phyloP scores from a whole-genome alignment of 2,329 filamentous ascomycete genomes.

The Paraphaeosphaeria sporulosa region DNA sequence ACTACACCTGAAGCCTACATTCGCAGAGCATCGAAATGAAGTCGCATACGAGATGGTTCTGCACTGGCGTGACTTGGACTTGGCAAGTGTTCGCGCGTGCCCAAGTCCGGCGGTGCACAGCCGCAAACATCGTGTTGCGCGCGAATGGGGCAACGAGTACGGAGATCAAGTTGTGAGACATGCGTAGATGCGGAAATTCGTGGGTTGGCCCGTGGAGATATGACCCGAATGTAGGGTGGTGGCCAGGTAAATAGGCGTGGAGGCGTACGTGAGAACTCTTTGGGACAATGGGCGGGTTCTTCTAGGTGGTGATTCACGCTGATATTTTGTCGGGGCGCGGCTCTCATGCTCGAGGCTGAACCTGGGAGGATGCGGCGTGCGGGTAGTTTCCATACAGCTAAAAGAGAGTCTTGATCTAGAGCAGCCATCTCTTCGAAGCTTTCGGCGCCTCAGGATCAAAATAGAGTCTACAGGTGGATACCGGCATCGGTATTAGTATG shows the following conservation, averaged over 20 bases:
- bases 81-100: neutral
- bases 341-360: neutral
- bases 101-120: conserved; percentile 12
- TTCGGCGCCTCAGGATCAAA: neutral
- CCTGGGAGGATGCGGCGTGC: neutral
- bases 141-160: conserved; percentile 9
- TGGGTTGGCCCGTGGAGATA: neutral
- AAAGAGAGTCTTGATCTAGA: neutral
- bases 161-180: conserved; percentile 11
- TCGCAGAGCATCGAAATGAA: neutral
- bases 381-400: neutral
- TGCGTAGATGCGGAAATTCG: conserved; percentile 10
- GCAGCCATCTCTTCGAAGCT: neutral
- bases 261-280: neutral
- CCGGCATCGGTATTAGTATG: conserved; percentile 3
- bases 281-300: neutral
- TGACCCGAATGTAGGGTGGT: conserved; percentile 6
- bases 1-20: conserved; percentile 1
- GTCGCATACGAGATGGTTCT: neutral
- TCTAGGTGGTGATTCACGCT: neutral
- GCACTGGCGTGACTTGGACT: conserved; percentile 1
- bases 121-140: neutral
- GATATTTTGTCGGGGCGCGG: neutral
- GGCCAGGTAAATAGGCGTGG: neutral
- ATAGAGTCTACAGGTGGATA: neutral